phyloP scores from a whole-genome alignment of 768 basidiomycete genomes.

The Leccinum imitatum region DNA sequence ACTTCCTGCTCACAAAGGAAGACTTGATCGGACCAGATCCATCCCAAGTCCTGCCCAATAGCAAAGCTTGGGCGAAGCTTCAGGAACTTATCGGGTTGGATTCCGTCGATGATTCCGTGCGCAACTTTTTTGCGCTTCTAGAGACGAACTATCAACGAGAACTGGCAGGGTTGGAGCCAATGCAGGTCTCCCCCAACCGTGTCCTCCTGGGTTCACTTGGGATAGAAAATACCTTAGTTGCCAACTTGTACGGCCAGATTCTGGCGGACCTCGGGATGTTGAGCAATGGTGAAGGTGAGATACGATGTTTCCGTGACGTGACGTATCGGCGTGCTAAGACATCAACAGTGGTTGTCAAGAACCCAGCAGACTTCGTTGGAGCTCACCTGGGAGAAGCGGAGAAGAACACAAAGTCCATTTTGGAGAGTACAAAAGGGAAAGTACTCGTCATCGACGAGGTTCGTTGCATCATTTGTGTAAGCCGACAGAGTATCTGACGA shows the following conservation, averaged over 20 bases:
- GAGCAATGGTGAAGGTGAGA: conserved; percentile 71
- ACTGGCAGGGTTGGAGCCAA: conserved; percentile 50
- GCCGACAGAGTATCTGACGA: background rate
- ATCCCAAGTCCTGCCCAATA: conserved; percentile 43
- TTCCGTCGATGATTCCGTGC: conserved; percentile 56
- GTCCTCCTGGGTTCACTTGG: conserved; percentile 70
- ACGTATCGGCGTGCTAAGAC: background rate
- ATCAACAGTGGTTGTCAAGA: conserved; percentile 58
- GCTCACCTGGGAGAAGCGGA: conserved; percentile 59
- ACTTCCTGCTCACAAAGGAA: conserved; percentile 50
- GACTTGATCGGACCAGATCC: conserved; percentile 71
- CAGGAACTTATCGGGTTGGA: conserved; percentile 54
- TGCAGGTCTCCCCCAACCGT: conserved; percentile 58
- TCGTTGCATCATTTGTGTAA: conserved; percentile 2
- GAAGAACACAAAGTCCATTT: conserved; percentile 61
- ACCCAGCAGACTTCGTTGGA: conserved; percentile 69
- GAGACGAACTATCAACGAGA: conserved; percentile 61
- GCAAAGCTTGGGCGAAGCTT: conserved; percentile 52
- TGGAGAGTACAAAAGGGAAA: conserved; percentile 59
- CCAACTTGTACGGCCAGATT: conserved; percentile 64
- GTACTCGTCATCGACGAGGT: conserved; percentile 75
- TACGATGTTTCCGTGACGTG: too few species aligned
- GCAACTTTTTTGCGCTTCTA: conserved; percentile 47
- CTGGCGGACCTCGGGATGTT: conserved; percentile 60
- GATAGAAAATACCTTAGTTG: conserved; percentile 73